Percentiles rank a stretch among this genome's conserved stretches.
phyloP scores from a whole-genome alignment of 1,284 basidiomycete species.

The Cutaneotrichosporon curvatum region DNA sequence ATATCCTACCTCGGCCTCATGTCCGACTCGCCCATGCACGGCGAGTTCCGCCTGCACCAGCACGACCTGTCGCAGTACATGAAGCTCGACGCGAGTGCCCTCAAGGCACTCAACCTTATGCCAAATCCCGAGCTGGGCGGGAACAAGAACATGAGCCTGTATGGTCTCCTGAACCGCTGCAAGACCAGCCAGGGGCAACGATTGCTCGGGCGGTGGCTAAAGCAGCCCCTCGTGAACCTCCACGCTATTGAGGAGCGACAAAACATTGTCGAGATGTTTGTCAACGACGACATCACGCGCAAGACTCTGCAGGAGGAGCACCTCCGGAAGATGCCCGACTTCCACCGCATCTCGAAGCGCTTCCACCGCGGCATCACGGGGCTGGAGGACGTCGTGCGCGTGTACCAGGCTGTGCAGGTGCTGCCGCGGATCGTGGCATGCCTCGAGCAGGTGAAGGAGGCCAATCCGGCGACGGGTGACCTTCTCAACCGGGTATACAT shows the following conservation, averaged over 20 bases:
- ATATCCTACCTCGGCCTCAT: conserved; percentile 76
- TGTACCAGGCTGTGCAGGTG: conserved; percentile 82
- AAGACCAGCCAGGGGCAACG: conserved; percentile 95
- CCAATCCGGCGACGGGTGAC: conserved; percentile 45
- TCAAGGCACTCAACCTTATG: conserved; percentile 82
- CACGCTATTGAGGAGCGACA: conserved; percentile 86
- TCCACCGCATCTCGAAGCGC: conserved; percentile 85
- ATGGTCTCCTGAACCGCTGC: conserved; percentile 87
- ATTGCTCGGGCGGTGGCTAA: conserved; percentile 85
- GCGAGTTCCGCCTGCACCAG: conserved; percentile 69
- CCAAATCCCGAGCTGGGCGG: conserved; percentile 58
- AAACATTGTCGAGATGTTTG: conserved; percentile 77
- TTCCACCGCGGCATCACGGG: conserved; percentile 79
- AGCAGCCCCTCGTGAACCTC: conserved; percentile 89
- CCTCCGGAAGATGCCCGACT: conserved; percentile 86
- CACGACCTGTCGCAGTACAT: conserved; percentile 94
- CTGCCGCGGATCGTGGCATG: conserved; percentile 67
- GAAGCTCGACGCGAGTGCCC: conserved; percentile 88
- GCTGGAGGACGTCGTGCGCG: conserved; percentile 90
- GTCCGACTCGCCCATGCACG: conserved; percentile 73
- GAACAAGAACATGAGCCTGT: conserved; percentile 74
- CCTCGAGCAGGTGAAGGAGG: conserved; percentile 48
- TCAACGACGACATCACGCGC: conserved; percentile 68
- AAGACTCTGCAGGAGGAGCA: conserved; percentile 62
- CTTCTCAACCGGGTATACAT: conserved; percentile 66